A percentile compares a stretch with the other conserved stretches of the same genome.
phyloP scores from a whole-genome alignment of 179 eudicot genomes.

The Beta corolliflora region DNA sequence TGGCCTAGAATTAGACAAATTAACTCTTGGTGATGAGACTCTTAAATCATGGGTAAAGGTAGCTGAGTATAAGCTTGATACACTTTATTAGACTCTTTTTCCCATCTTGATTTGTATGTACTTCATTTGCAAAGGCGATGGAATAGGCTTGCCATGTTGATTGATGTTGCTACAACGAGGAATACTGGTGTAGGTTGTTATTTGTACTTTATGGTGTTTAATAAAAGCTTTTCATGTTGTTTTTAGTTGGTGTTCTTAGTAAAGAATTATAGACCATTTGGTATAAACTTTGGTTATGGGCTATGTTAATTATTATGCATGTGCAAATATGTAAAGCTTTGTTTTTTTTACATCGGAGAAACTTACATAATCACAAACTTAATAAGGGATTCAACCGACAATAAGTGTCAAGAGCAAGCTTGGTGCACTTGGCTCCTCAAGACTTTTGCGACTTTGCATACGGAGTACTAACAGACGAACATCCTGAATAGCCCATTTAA shows the following conservation, averaged over 20 bases:
- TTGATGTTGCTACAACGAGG: background rate
- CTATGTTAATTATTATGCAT: too few relatives aligned
- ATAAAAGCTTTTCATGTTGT: background rate
- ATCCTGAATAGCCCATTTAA: too few relatives aligned
- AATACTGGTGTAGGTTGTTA: background rate
- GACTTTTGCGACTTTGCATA: too few relatives aligned
- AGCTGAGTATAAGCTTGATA: constrained; percentile 46
- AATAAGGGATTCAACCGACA: too few relatives aligned
- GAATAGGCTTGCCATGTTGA: background rate
- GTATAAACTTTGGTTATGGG: too few relatives aligned
- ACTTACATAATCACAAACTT: too few relatives aligned
- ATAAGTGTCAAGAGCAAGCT: too few relatives aligned
- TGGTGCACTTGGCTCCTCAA: too few relatives aligned
- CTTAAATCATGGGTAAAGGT: constrained; percentile 77
- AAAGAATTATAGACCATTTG: background rate
- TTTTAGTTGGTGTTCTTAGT: background rate
- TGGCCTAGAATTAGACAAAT: constrained; percentile 62
- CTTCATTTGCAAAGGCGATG: background rate
- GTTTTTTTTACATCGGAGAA: too few relatives aligned
- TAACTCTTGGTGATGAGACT: constrained; percentile 59
- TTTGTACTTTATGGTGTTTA: background rate
- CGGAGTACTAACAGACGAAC: too few relatives aligned
- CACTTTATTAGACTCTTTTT: background rate
- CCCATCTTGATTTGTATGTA: background rate
- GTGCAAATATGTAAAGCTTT: too few relatives aligned